Evolutionary conservation across 345 rosid species (phyloP).

Genomic region (Eucalyptus tenuipes): DNA sequence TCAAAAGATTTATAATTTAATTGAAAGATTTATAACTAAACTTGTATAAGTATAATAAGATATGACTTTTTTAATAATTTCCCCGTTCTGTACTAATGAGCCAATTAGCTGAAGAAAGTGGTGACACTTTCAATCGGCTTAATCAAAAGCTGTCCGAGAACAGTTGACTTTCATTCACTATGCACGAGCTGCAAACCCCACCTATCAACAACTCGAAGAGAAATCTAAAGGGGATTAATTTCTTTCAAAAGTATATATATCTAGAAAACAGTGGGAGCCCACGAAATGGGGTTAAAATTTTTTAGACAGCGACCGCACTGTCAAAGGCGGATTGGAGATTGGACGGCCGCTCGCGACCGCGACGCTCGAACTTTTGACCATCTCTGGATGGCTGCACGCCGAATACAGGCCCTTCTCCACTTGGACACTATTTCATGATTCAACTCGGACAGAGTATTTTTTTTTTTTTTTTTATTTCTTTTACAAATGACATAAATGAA

Average conservation of each 20-base stretch:
- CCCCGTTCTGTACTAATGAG: not conserved
- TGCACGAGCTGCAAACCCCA: not conserved
- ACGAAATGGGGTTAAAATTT: not conserved
- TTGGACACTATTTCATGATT: not conserved
- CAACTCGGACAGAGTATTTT: not conserved
- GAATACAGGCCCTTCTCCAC: not conserved
- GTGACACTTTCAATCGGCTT: not conserved
- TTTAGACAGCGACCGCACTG: not conserved
- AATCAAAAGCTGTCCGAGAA: not conserved
- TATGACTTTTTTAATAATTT: too few relatives aligned
- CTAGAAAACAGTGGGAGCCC: not conserved
- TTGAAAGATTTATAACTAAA: fast-evolving
- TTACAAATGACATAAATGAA: too few relatives aligned
- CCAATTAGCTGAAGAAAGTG: not conserved
- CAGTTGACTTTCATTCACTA: not conserved
- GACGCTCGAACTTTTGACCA: not conserved
- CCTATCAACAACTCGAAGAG: not conserved
- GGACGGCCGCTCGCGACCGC: not conserved
- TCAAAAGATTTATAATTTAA: too few relatives aligned
- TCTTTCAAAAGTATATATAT: not conserved
- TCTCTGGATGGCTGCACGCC: not conserved
- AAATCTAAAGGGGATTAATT: not conserved
- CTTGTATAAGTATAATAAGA: too few relatives aligned
- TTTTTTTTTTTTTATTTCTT: too few relatives aligned
- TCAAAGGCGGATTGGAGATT: not conserved